Evolutionary conservation across 345 rosid genomes (phyloP), one percentile per base, ranked within the genome.

Genomic region (Angophora floribunda): DNA sequence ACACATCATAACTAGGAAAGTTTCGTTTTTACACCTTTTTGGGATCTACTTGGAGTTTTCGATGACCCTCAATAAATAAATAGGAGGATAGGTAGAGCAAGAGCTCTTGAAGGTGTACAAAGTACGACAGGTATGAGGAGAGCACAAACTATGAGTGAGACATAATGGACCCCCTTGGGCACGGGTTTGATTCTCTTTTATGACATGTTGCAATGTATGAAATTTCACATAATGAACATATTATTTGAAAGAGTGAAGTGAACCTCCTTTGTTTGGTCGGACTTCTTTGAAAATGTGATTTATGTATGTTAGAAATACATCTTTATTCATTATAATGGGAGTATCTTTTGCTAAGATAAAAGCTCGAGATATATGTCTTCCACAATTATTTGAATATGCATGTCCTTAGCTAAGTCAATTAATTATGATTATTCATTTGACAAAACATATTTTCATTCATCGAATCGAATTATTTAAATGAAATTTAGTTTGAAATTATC

Each of bases 401-500:
- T 32, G 16, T 63, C 75, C 36, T 63, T 63, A 7, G 41, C 32
- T n/a, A n/a, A 63, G 6, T n/a, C n/a, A 63, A 14, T n/a, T 13
- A 63, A n/a, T 63, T 63, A 63, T n/a, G n/a, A n/a, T 63, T 14
- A 63, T 63, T n/a, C 19, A 63, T 13, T 32, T n/a, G 75, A 63
- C 10, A 63, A n/a, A n/a, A 6, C 41, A 63, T 6, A 63, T 6
- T 63, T 63, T 63, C 13, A 63, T 63, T n/a, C 75, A 2, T 13
- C 19, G 0, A n/a, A n/a, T n/a, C 0, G 22, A 63, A 13, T 0
- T 0, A 0, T 0, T 63, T 63, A n/a, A 0, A n/a, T n/a, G 13
- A 36, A 63, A n/a, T n/a, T 63, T n/a, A 63, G 75, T 75, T 75
- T 2, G 47, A 75, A 55, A 19, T 36, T 36, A 36, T 75, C 4